Evolutionary conservation across 169 alveolate species (phyloP).

Genomic region (Eimeria necatrix): DNA sequence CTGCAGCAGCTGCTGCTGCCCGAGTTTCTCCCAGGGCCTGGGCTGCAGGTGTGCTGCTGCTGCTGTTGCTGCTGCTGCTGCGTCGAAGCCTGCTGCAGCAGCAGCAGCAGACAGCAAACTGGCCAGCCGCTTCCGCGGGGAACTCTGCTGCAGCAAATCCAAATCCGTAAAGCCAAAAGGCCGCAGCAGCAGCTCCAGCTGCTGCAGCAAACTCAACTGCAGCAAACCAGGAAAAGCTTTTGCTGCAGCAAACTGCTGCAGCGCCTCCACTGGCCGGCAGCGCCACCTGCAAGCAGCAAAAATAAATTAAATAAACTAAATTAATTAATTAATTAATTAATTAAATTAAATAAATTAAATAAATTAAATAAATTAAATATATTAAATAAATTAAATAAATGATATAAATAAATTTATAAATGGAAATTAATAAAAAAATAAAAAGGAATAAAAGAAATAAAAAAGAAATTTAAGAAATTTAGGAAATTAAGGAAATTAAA

Average conservation of each 20-base stretch:
- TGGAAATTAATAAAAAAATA: neutral
- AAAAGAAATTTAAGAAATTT: too few relatives aligned
- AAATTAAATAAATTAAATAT: too few relatives aligned
- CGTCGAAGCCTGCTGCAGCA: conserved; percentile 18
- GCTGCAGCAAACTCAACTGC: conserved; percentile 33
- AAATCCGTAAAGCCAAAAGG: conserved; percentile 15
- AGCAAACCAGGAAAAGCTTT: neutral
- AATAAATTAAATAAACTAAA: neutral
- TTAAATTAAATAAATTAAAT: too few relatives aligned
- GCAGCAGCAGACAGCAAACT: conserved; percentile 11
- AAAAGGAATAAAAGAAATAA: neutral
- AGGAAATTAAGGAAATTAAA: too few relatives aligned
- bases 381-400: neutral
- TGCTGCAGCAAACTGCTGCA: conserved; percentile 62
- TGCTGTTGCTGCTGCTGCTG: conserved; percentile 43
- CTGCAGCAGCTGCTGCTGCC: neutral
- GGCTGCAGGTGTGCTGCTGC: conserved; percentile 14
- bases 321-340: too few relatives aligned
- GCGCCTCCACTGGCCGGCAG: conserved; percentile 37
- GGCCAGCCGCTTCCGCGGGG: conserved; percentile 5
- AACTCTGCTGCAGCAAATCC: conserved; percentile 53
- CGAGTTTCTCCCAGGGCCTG: conserved; percentile 23
- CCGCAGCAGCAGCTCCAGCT: conserved; percentile 57
- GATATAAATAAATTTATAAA: neutral
- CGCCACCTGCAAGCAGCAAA: conserved; percentile 48